Conservation (phyloP, 805 yeast species). For the Tetrapisispora pingtungensis region DNA sequence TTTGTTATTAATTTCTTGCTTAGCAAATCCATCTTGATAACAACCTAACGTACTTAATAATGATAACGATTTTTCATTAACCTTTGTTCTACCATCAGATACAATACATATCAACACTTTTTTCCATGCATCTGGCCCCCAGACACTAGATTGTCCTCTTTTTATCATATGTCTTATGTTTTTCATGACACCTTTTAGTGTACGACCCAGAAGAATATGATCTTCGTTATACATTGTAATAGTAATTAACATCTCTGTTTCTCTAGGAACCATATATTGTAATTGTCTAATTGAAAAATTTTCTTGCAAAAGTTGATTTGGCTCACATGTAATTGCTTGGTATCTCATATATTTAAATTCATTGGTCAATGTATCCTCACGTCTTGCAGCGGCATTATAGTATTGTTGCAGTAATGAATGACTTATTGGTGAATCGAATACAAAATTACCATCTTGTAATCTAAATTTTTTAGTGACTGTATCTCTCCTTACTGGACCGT, state of each 20-base stretch:
- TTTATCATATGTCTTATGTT: constrained; percentile 67
- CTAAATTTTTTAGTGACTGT: constrained; percentile 21
- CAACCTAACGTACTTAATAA: constrained; percentile 79
- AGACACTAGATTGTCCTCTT: constrained; percentile 53
- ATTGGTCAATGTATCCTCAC: constrained; percentile 31
- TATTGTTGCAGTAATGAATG: constrained; percentile 47
- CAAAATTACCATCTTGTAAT: constrained; percentile 58
- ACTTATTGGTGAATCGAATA: constrained; percentile 85
- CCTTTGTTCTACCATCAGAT: constrained; percentile 83
- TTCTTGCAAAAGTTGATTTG: constrained; percentile 49
- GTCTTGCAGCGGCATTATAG: constrained; percentile 30
- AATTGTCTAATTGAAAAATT: constrained; percentile 77
- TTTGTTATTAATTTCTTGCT: constrained; percentile 73
- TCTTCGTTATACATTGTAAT: constrained; percentile 87
- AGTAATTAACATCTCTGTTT: constrained; percentile 77
- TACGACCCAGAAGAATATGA: constrained; percentile 70
- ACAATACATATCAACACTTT: constrained; percentile 83
- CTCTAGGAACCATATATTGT: constrained; percentile 65
- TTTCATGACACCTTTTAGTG: constrained; percentile 82
- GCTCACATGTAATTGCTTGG: constrained; percentile 91
- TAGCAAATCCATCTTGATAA: constrained; percentile 93
- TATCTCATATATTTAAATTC: constrained; percentile 84
- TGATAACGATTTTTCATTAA: constrained; percentile 69
- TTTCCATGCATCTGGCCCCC: constrained; percentile 96
- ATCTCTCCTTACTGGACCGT: neutral